Evolutionary conservation across 108 stramenopile species (phyloP).

Genomic region (Pseudonitzschia multiseries): DNA sequence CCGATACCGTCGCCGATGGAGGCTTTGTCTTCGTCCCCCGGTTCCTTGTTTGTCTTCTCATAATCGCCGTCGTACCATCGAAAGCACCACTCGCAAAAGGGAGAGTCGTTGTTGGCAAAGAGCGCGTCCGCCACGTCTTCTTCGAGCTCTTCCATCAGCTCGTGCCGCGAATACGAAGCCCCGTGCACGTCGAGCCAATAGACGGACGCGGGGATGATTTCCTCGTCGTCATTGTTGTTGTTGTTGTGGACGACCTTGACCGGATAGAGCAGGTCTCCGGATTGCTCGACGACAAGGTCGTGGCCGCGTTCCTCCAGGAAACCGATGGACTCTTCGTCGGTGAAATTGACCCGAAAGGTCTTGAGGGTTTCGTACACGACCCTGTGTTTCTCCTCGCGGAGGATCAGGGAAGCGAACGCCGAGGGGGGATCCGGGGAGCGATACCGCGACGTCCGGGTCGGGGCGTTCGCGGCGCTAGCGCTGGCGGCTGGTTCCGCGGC

Average conservation of each 20-base stretch:
- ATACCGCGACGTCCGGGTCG: background rate
- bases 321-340: background rate
- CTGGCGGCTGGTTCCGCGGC: background rate
- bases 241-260: too few relatives aligned
- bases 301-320: constrained; percentile 11
- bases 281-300: constrained; percentile 1
- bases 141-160: background rate
- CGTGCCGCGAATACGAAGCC: background rate
- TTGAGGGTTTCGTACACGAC: background rate
- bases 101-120: background rate
- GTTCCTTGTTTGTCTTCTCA: too few relatives aligned
- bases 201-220: background rate
- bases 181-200: constrained; percentile 20
- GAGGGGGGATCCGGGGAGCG: background rate
- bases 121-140: background rate
- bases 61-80: background rate
- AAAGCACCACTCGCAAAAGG: background rate
- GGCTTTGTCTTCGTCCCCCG: background rate
- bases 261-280: constrained; percentile 11
- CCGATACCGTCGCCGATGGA: background rate
- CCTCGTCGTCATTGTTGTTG: too few relatives aligned
- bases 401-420: background rate
- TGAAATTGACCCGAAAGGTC: background rate
- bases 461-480: too few relatives aligned
- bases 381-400: background rate